A percentile compares a stretch with the other conserved stretches of the same genome.
These are phyloP conservation scores for Thamnidium elegans DNA, from an alignment of 192 early-diverging fungal genomes.

Conservation along the genomic window DNA sequence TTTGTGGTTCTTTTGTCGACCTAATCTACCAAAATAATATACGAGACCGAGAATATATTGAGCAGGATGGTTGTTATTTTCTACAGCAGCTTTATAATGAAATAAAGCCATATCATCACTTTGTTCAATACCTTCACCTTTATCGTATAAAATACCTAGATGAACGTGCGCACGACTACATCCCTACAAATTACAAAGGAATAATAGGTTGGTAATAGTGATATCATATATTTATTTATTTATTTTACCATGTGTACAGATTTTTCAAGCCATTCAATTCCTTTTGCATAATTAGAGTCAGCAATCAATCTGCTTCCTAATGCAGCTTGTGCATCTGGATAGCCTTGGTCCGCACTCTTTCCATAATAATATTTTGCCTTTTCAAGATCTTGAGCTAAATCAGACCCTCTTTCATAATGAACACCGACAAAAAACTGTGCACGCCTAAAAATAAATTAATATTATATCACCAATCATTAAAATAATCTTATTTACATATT, in stretches of 20 bases:
- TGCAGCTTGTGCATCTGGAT: slow-evolving; percentile 37
- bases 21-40: slow-evolving; percentile 26
- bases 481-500: slow-evolving; percentile 26
- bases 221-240: too few relatives aligned
- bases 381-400: slow-evolving; percentile 9
- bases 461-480: too few relatives aligned
- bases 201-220: not conserved
- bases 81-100: slow-evolving; percentile 30
- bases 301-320: slow-evolving; percentile 27
- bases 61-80: slow-evolving; percentile 22
- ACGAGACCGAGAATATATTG: slow-evolving; percentile 35
- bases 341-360: slow-evolving; percentile 32
- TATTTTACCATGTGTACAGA: slow-evolving; percentile 28
- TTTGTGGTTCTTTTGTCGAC: slow-evolving; percentile 20
- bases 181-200: slow-evolving; percentile 14
- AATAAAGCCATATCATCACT: slow-evolving; percentile 23
- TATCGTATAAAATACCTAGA: slow-evolving; percentile 32
- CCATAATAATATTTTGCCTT: slow-evolving; percentile 29
- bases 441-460: slow-evolving; percentile 18
- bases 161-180: slow-evolving; percentile 30
- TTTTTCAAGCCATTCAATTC: slow-evolving; percentile 31
- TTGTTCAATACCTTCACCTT: slow-evolving; percentile 29
- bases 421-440: slow-evolving; percentile 36
- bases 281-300: slow-evolving; percentile 17
- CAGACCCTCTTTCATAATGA: slow-evolving; percentile 35